phyloP scores from a whole-genome alignment of 768 basidiomycete species.

The Podaxis sp. region DNA sequence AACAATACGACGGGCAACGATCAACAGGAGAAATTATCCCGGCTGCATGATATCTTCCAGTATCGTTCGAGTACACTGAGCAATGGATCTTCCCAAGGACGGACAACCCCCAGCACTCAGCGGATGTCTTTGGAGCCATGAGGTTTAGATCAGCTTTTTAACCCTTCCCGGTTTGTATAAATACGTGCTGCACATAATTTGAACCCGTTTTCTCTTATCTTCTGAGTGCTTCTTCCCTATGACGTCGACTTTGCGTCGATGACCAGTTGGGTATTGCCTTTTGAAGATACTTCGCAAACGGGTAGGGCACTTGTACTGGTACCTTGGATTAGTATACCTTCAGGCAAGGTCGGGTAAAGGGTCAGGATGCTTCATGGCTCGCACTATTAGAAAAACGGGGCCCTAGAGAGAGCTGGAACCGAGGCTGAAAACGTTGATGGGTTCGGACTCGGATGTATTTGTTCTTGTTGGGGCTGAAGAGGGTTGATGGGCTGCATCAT shows the following conservation, averaged over 20 bases:
- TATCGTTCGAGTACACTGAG: constrained; percentile 70
- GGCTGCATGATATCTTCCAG: constrained; percentile 80
- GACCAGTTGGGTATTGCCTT: neutral
- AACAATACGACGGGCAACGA: constrained; percentile 28
- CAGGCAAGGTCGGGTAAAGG: too few relatives aligned
- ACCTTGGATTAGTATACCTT: too few relatives aligned
- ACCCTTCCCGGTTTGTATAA: constrained; percentile 3
- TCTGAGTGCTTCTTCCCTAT: neutral
- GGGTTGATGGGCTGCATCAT: neutral
- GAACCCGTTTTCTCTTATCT: neutral
- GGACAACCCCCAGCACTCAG: constrained; percentile 25
- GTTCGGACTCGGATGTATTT: neutral
- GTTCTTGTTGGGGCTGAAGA: neutral
- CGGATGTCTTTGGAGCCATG: constrained; percentile 30
- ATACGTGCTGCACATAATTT: neutral
- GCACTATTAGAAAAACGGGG: too few relatives aligned
- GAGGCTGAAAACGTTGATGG: neutral
- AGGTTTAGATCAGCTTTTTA: neutral
- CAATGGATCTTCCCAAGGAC: constrained; percentile 41
- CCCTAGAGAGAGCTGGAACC: too few relatives aligned
- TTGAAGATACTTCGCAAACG: neutral
- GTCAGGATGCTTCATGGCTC: too few relatives aligned
- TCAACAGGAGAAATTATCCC: constrained; percentile 65
- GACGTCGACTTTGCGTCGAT: neutral
- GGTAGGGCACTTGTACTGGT: too few relatives aligned